A percentile compares a stretch with the other conserved stretches of the same genome.
These are phyloP conservation scores for Microbotryum scabiosae DNA, from an alignment of 1,284 basidiomycete genomes.

Conservation along the genomic window DNA sequence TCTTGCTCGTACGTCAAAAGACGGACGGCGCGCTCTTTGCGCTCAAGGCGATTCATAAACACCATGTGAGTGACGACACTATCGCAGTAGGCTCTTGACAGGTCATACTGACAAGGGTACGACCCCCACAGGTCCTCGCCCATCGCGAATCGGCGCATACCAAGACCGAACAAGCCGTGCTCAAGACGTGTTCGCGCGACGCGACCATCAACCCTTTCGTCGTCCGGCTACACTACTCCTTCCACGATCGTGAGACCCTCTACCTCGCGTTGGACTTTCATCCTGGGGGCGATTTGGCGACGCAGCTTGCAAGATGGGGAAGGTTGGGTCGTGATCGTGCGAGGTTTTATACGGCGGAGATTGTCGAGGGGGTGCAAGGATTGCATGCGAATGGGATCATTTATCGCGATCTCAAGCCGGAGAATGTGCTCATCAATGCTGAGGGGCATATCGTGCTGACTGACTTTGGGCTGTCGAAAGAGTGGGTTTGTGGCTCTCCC, in stretches of 20 bases:
- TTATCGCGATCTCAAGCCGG: conserved; percentile 72
- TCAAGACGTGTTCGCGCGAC: conserved; percentile 68
- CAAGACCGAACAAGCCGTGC: conserved; percentile 83
- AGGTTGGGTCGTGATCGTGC: conserved; percentile 82
- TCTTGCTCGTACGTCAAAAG: conserved; percentile 51
- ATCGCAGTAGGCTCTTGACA: too few species aligned
- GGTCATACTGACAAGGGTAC: not conserved
- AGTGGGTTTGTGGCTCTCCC: conserved; percentile 1
- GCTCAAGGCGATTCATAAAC: conserved; percentile 92
- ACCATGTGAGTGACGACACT: conserved; percentile 36
- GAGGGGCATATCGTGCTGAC: conserved; percentile 93
- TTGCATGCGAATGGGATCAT: conserved; percentile 70
- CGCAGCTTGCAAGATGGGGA: conserved; percentile 90
- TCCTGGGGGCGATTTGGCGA: conserved; percentile 90
- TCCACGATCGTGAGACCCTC: conserved; percentile 84
- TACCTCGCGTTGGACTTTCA: conserved; percentile 94
- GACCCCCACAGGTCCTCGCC: conserved; percentile 65
- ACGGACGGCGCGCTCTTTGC: conserved; percentile 65
- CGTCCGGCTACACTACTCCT: conserved; percentile 88
- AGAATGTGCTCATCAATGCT: conserved; percentile 86
- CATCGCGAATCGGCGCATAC: conserved; percentile 94
- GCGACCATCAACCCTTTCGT: conserved; percentile 69
- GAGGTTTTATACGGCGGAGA: conserved; percentile 91
- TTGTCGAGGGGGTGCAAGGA: conserved; percentile 87
- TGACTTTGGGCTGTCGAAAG: conserved; percentile 84